Conservation (phyloP, 148 eudicot genomes). For the Rhododendron kiyosumense region DNA sequence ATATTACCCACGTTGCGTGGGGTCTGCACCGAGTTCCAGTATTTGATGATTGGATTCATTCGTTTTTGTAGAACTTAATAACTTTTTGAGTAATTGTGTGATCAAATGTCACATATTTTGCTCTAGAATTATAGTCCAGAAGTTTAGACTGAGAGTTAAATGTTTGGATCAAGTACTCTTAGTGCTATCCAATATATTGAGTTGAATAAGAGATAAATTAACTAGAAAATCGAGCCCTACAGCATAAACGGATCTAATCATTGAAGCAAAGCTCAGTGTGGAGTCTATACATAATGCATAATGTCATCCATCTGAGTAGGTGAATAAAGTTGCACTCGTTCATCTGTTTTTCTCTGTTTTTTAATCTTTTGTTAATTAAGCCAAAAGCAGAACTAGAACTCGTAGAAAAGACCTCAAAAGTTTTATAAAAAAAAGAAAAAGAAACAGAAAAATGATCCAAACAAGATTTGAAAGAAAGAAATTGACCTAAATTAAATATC, state of each 20-base stretch:
- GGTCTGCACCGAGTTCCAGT: neutral
- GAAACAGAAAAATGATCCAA: neutral
- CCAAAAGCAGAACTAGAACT: neutral
- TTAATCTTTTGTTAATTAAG: neutral
- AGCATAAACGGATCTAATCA: neutral
- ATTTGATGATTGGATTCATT: neutral
- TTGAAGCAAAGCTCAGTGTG: neutral
- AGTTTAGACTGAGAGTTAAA: neutral
- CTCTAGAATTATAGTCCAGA: neutral
- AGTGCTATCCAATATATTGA: neutral
- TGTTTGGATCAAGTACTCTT: neutral
- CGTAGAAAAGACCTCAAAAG: neutral
- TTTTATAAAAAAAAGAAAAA: no score
- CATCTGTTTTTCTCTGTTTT: neutral
- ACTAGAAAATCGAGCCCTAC: neutral
- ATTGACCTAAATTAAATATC: no score
- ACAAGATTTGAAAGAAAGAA: neutral
- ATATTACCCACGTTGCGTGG: no score
- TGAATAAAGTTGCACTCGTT: neutral
- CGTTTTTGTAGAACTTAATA: neutral
- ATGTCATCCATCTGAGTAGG: no score
- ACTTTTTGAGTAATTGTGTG: neutral
- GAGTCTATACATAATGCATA: neutral
- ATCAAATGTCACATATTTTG: neutral
- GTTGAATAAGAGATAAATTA: neutral